Evolutionary conservation across 1,284 basidiomycete genomes (phyloP).

Genomic region (Sporisorium reilianum): DNA sequence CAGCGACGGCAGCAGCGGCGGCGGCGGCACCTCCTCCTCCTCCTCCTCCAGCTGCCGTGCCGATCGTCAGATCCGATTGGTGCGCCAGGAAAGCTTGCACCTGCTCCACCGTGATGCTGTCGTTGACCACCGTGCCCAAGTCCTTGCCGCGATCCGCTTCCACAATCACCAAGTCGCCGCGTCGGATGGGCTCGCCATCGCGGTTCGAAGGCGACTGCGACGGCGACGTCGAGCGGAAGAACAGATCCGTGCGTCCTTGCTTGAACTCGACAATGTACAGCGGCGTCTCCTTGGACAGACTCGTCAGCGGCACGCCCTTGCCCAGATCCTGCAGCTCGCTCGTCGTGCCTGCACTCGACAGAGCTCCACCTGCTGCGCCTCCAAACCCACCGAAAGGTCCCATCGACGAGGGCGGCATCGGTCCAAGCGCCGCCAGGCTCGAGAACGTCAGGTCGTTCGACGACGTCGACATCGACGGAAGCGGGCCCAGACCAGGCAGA

Average conservation of each 20-base stretch:
- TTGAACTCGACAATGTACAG: slow-evolving; percentile 98
- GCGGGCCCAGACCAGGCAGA: slow-evolving; percentile 2
- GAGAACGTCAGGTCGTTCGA: slow-evolving; percentile 44
- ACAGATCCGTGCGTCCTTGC: slow-evolving; percentile 92
- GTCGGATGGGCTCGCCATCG: slow-evolving; percentile 72
- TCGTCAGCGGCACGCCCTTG: slow-evolving; percentile 85
- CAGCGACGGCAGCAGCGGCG: slow-evolving; percentile 3
- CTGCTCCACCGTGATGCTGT: slow-evolving; percentile 79
- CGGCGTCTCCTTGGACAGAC: slow-evolving; percentile 84
- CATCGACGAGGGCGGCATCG: slow-evolving; percentile 48
- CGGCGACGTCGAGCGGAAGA: slow-evolving; percentile 75
- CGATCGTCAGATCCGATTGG: slow-evolving; percentile 55
- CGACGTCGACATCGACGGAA: slow-evolving; percentile 8
- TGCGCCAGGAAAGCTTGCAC: slow-evolving; percentile 75
- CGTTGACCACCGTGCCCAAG: slow-evolving; percentile 79
- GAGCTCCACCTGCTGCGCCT: slow-evolving; percentile 12
- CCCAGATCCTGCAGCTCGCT: slow-evolving; percentile 77
- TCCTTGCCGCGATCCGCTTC: slow-evolving; percentile 96
- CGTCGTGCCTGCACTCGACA: slow-evolving; percentile 18
- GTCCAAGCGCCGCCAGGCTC: slow-evolving; percentile 52
- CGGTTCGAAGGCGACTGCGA: slow-evolving; percentile 24
- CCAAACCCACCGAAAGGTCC: slow-evolving; percentile 21
- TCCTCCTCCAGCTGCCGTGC: slow-evolving; percentile 26
- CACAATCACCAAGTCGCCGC: slow-evolving; percentile 93
- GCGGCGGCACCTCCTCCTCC: neutral